A percentile compares a stretch with the other conserved stretches of the same genome.
Evolutionary conservation across 2,329 filamentous ascomycete genomes (phyloP).

Genomic region (Alternaria brassicicola): DNA sequence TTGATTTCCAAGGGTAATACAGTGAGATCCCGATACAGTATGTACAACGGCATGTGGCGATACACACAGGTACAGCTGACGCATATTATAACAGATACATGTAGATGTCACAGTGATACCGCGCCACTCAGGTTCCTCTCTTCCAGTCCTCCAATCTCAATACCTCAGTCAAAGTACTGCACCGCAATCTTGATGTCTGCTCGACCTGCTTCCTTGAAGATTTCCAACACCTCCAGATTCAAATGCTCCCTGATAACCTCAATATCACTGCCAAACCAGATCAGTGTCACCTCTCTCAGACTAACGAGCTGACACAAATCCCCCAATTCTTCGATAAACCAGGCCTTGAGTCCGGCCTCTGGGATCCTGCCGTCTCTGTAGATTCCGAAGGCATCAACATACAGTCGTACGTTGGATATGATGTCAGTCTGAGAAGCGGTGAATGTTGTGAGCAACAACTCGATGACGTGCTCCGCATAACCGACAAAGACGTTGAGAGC

Average conservation of each 20-base stretch:
- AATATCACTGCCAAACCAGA: conserved; percentile 5
- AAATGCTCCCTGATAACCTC: background rate
- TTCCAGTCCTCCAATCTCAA: background rate
- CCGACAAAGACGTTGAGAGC: conserved; percentile 6
- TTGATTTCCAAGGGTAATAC: background rate
- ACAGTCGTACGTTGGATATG: background rate
- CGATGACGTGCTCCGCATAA: conserved; percentile 6
- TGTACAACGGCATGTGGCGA: too few species aligned
- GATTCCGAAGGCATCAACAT: conserved; percentile 3
- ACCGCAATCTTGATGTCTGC: background rate
- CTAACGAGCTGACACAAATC: background rate
- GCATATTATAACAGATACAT: background rate
- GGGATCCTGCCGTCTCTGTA: conserved; percentile 6
- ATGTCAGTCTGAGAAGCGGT: background rate
- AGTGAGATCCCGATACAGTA: background rate
- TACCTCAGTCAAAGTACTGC: background rate
- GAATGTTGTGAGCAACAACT: background rate
- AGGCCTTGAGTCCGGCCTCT: background rate
- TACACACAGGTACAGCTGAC: background rate
- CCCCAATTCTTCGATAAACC: conserved; percentile 1
- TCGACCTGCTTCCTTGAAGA: background rate
- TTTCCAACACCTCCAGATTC: background rate
- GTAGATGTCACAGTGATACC: background rate
- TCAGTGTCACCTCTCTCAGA: background rate
- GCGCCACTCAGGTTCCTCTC: background rate